Base-by-base conservation (phyloP, 495 filamentous ascomycete genomes). In the Xylaria cubensis region DNA sequence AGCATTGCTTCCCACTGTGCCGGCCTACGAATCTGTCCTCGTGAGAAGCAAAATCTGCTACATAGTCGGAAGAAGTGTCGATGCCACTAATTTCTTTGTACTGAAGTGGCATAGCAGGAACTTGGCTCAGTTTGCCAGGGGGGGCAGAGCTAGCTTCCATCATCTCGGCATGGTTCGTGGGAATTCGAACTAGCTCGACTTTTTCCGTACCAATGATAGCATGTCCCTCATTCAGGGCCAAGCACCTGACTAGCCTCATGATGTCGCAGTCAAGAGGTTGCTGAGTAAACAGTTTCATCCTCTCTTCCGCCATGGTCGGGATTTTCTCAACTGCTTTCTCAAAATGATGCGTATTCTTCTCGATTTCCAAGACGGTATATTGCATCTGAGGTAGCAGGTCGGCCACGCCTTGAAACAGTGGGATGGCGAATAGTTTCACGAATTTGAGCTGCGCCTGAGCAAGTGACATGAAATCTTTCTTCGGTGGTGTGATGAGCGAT, bases 381-480 rank as follows among this genome's bases (percentile, higher is more conserved):
- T 86, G 82, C 89, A 99, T 91, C 29, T 86, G 88, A 8, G 96
- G 94, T 64, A 98, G 82, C 51, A 98, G 88, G 67, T 97, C 91
- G 34, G 92, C 89, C 21, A 97, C 90, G 29, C 90, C 92, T 72
- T 94, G 90, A 77, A 99, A 99, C 0, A 99, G 87, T 0, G 96
- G 96, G 46, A 92, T 87, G 26, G 95, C 96, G 78, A 98, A 98
- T 71, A 97, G 87, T 68, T 92, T 96, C 92, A 99, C 97, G 83
- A 99, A 99, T 39, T 92, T 90, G 74, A 97, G 92, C 81, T 99
- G 97, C 15, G 93, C 91, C 42, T 91, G 91, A 64, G 90, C 92
- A n/a, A 98, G 87, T 53, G 95, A 94, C 10, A 94, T 75, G 65
- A 94, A 91, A 66, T 95, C 94, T 62, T 93, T 88, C 73, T 94